Evolutionary conservation across 73 alveolate genomes (phyloP), one percentile per base, ranked within the genome.

Genomic region (Paramecium sexaurelia): DNA sequence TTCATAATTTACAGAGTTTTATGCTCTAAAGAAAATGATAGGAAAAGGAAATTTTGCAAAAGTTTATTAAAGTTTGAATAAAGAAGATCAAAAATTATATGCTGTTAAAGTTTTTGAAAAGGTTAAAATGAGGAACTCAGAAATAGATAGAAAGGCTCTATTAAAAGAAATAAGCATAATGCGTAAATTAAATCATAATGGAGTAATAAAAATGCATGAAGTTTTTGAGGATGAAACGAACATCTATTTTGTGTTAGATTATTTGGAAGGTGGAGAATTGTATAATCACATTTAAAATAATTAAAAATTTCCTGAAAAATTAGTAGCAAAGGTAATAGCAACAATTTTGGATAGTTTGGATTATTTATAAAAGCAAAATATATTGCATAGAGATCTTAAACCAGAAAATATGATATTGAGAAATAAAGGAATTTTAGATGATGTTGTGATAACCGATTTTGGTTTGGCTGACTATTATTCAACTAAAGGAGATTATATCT

Each of bases 401-500:
- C 95, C 95, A 37, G 95, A 91, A 56, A 91, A 91, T 84, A 85
- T 95, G 40, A 67, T 93, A 15, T 55, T 94, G 43, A 92, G 89
- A 36, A 57, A 40, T 29, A 78, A 78, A 78, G 90, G 90, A 41
- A 40, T 43, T 0, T 39, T 78, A 6, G 90, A 78, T 19, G 90
- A 78, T 78, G 22, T 78, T 41, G 90, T 78, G 2, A 78, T 89
- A 7, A 86, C 92, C 1, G 96, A 94, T 61, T 93, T 94, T 29
- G 94, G 92, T 89, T 39, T 94, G 26, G 96, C 96, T 35, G 97
- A 94, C 91, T 94, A 90, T 71, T 93, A 91, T 40, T 84, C 82
- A 15, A 56, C 67, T 2, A 41, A 57, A 19, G 84, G 94, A 13
- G 89, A 88, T 39, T 84, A 94, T 41, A 84, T 91, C 1, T 40